phyloP scores from a whole-genome alignment of 495 filamentous ascomycete genomes.

The Lasiosphaeriaceae sp. region DNA sequence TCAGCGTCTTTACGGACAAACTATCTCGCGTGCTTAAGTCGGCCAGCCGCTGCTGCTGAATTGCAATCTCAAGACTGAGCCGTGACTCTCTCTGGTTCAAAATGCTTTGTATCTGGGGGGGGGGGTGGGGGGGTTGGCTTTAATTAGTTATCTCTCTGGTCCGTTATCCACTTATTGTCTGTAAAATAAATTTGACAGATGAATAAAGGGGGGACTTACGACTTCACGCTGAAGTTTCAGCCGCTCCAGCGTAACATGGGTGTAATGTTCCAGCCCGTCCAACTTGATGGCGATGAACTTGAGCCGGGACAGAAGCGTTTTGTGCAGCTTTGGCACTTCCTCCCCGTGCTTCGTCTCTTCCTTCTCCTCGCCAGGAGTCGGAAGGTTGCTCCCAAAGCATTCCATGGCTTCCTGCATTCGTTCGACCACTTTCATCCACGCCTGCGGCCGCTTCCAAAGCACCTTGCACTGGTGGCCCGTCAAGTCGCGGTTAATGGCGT shows the following conservation, averaged over 20 bases:
- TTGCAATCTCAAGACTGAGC: conserved; percentile 35
- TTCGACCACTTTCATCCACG: conserved; percentile 25
- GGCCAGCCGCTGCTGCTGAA: conserved; percentile 32
- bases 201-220: no score
- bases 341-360: not conserved
- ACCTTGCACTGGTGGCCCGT: conserved; percentile 31
- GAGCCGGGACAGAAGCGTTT: conserved; percentile 23
- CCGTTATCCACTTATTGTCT: no score
- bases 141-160: no score
- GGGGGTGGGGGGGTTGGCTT: no score
- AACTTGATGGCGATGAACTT: conserved; percentile 31
- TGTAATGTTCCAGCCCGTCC: conserved; percentile 33
- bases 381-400: conserved; percentile 13
- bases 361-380: no score
- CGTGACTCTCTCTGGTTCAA: conserved; percentile 32
- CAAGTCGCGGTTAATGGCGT: conserved; percentile 29
- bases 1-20: no score
- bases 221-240: conserved; percentile 33
- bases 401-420: conserved; percentile 17
- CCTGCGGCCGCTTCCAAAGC: conserved; percentile 33
- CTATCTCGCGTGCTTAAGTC: no score
- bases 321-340: conserved; percentile 12
- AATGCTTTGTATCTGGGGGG: conserved; percentile 30
- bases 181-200: not conserved
- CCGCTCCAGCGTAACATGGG: conserved; percentile 30